phyloP scores from a whole-genome alignment of 2,329 filamentous ascomycete species.

The Alternaria conjuncta region DNA sequence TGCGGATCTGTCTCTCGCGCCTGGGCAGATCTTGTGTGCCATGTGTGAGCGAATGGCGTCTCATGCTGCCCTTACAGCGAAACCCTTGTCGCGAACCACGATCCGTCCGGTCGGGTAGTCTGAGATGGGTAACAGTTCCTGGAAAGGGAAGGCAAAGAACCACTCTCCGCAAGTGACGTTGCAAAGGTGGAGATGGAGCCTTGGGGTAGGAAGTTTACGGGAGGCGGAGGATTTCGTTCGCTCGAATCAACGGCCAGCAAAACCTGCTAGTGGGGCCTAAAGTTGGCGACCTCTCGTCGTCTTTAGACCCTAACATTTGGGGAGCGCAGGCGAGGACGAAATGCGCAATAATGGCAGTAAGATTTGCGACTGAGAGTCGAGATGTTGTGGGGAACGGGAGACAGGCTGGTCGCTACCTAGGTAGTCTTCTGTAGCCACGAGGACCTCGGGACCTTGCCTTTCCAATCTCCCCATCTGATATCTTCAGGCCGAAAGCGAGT shows the following conservation, averaged over 20 bases:
- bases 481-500: neutral
- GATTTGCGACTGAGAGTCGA: neutral
- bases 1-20: neutral
- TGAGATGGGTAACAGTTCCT: neutral
- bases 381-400: neutral
- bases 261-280: neutral
- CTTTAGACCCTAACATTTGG: neutral
- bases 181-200: neutral
- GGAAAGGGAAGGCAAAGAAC: neutral
- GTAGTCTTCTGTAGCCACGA: neutral
- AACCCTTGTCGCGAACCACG: neutral
- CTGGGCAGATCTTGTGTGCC: neutral
- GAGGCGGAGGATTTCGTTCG: neutral
- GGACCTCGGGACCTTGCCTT: neutral
- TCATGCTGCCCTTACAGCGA: neutral
- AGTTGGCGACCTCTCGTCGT: neutral
- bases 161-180: neutral
- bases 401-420: neutral
- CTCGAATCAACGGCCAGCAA: neutral
- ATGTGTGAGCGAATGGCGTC: neutral
- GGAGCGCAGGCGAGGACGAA: neutral
- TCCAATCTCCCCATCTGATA: neutral
- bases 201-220: neutral
- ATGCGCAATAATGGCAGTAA: neutral
- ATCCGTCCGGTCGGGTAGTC: neutral